phyloP scores from a whole-genome alignment of 2,329 filamentous ascomycete species.

The Colletotrichum simmondsii region DNA sequence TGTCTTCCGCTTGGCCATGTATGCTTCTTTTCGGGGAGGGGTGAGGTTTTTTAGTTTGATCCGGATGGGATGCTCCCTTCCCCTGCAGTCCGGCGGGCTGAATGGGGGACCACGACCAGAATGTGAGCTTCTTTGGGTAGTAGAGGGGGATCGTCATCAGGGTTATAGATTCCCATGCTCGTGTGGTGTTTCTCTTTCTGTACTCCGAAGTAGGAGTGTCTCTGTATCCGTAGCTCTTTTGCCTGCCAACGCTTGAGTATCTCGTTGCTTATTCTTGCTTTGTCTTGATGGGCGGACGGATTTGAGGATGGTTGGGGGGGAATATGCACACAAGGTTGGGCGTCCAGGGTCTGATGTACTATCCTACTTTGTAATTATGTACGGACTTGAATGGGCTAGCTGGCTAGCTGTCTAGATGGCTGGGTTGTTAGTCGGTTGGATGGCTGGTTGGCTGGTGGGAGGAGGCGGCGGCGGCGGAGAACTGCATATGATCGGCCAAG shows the following conservation, averaged over 20 bases:
- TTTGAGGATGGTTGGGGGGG: neutral
- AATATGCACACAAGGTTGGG: neutral
- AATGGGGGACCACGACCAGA: neutral
- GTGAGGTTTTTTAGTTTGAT: too few relatives aligned
- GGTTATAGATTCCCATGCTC: neutral
- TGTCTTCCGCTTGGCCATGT: neutral
- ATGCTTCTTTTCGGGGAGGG: neutral
- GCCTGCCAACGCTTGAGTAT: neutral
- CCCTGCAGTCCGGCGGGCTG: neutral
- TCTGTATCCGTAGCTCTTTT: too few relatives aligned
- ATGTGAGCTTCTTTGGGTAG: neutral
- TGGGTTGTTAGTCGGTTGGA: too few relatives aligned
- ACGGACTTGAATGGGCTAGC: too few relatives aligned
- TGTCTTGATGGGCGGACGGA: neutral
- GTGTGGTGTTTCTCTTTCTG: neutral
- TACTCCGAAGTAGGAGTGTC: too few relatives aligned
- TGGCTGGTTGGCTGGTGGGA: neutral
- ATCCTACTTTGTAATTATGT: too few relatives aligned
- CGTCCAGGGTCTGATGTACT: neutral
- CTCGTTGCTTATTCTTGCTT: neutral
- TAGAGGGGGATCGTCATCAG: neutral
- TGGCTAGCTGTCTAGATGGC: too few relatives aligned
- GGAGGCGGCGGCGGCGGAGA: too few relatives aligned
- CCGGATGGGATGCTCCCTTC: too few relatives aligned
- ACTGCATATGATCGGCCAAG: neutral